A percentile compares a stretch with the other conserved stretches of the same genome.
These are phyloP conservation scores for Mucor plumbeus DNA, from an alignment of 371 early-diverging fungal species.

Conservation along the genomic window DNA sequence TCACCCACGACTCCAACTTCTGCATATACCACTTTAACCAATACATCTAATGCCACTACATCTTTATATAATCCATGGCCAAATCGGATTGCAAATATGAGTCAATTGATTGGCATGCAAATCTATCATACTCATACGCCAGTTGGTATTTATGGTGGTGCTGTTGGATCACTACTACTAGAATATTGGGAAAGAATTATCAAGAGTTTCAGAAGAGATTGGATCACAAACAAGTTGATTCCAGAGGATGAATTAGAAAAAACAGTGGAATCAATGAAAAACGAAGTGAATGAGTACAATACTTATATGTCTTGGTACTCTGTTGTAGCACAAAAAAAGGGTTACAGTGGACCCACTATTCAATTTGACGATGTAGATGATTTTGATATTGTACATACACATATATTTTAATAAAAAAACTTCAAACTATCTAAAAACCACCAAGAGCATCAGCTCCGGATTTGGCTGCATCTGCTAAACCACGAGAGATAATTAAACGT, in stretches of 20 bases:
- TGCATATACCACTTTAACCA: not conserved
- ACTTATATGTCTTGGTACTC: conserved; percentile 58
- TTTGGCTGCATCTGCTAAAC: conserved; percentile 64
- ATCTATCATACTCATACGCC: conserved; percentile 53
- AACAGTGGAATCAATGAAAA: conserved; percentile 29
- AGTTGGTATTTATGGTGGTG: conserved; percentile 44
- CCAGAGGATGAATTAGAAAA: conserved; percentile 43
- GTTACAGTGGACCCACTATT: conserved; percentile 47
- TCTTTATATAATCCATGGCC: conserved; percentile 42
- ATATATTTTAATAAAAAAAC: conserved; percentile 21
- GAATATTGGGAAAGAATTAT: conserved; percentile 51
- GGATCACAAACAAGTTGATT: conserved; percentile 42
- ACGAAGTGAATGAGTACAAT: conserved; percentile 42
- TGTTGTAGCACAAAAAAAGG: conserved; percentile 52
- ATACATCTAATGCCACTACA: conserved; percentile 4
- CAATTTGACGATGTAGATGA: conserved; percentile 46
- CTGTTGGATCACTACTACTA: conserved; percentile 38
- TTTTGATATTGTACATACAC: conserved; percentile 26
- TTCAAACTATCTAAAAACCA: conserved; percentile 34
- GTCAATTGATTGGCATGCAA: conserved; percentile 44
- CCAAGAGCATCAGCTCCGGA: conserved; percentile 48
- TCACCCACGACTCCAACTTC: conserved; percentile 16
- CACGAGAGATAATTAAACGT: conserved; percentile 86
- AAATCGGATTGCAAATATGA: conserved; percentile 43
- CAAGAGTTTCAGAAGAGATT: conserved; percentile 33